These are phyloP conservation scores for Centaurea solstitialis DNA, from an alignment of 129 eudicot species.

Conservation along the genomic window DNA sequence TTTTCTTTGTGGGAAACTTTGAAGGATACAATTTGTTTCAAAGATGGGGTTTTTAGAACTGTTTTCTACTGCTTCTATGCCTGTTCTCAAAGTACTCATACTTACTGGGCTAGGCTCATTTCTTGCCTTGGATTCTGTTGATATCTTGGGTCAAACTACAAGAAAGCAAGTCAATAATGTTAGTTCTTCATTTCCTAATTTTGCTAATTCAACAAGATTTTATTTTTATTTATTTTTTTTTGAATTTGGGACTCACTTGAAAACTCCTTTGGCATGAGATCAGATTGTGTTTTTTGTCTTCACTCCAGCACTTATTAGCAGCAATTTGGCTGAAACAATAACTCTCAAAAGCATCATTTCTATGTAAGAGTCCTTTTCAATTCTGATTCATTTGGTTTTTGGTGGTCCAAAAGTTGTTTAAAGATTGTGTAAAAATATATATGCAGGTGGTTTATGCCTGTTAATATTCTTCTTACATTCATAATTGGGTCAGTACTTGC, in stretches of 20 bases:
- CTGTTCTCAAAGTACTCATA: constrained; percentile 36
- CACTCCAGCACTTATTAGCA: too few species aligned
- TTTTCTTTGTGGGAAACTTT: background rate
- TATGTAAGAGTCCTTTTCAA: background rate
- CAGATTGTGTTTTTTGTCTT: too few species aligned
- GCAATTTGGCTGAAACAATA: too few species aligned
- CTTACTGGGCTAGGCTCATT: constrained; percentile 25
- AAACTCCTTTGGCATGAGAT: too few species aligned
- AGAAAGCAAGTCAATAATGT: constrained; percentile 60
- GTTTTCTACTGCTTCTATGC: constrained; percentile 47
- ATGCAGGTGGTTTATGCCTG: background rate
- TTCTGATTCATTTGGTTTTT: background rate
- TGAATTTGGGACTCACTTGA: too few species aligned
- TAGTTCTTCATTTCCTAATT: constrained; percentile 11
- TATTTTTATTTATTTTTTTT: background rate
- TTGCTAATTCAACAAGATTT: background rate
- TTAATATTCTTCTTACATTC: too few species aligned
- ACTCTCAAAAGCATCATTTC: background rate
- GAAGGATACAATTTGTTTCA: background rate
- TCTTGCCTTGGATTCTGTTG: constrained; percentile 39
- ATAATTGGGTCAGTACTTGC: too few species aligned
- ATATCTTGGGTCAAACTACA: constrained; percentile 43
- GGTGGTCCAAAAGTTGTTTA: too few species aligned
- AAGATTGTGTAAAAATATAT: background rate
- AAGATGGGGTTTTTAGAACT: constrained; percentile 19